Percentiles rank a stretch among this genome's conserved stretches.
Conservation (phyloP, 495 filamentous ascomycete species). For the Symbiotaphrina buchneri region DNA sequence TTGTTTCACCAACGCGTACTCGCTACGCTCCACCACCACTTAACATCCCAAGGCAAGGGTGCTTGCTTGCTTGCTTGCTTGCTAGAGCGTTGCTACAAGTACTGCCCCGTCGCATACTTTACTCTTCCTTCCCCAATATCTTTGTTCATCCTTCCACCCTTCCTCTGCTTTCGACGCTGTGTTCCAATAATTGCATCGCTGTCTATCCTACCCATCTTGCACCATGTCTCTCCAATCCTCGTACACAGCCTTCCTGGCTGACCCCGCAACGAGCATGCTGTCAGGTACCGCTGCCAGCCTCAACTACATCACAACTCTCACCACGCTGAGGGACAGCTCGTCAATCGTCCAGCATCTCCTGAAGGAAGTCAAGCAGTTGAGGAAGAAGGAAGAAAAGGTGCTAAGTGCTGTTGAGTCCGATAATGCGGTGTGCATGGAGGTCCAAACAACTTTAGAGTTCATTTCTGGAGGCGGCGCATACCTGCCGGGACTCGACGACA, state of each 20-base stretch:
- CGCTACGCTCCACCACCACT: no score
- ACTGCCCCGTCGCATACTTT: neutral
- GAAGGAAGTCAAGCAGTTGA: conserved; percentile 38
- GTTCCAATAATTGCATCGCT: neutral
- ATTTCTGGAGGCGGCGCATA: conserved; percentile 60
- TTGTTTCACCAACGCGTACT: no score
- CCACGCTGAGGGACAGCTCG: conserved; percentile 39
- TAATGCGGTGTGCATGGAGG: conserved; percentile 47
- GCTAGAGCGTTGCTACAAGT: no score
- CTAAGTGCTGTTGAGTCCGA: conserved; percentile 48
- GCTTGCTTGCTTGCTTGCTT: neutral
- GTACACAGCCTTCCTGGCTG: conserved; percentile 3
- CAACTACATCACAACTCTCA: conserved; percentile 83
- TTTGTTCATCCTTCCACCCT: neutral
- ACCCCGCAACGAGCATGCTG: conserved; percentile 1
- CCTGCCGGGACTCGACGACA: conserved; percentile 79
- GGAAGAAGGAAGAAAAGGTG: conserved; percentile 57
- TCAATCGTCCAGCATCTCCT: conserved; percentile 60
- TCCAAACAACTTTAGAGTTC: conserved; percentile 73
- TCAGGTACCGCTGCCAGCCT: conserved; percentile 11
- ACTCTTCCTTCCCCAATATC: neutral
- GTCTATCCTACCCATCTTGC: neutral
- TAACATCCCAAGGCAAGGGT: no score
- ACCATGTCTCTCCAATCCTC: conserved; percentile 5
- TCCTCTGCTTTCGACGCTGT: neutral